Evolutionary conservation across 225 moss, liverwort and hornwort species (phyloP).

Genomic region (Pseudoscleropodium purum): DNA sequence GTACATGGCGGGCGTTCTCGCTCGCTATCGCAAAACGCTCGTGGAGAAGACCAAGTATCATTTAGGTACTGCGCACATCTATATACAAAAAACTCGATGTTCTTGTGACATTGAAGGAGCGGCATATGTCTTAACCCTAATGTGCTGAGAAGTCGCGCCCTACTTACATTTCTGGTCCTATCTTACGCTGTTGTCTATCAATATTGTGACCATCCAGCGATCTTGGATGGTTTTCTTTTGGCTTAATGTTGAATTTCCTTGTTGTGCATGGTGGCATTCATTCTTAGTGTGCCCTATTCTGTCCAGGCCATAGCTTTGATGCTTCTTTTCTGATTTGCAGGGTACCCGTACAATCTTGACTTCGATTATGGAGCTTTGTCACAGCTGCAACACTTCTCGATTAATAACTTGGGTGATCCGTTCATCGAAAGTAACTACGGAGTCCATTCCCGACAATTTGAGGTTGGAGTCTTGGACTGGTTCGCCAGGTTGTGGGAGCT

Average conservation of each 20-base stretch:
- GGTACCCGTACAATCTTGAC: constrained; percentile 30
- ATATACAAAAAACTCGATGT: neutral
- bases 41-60: constrained; percentile 23
- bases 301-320: neutral
- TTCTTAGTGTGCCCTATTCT: neutral
- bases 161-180: neutral
- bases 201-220: neutral
- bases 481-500: constrained; percentile 31
- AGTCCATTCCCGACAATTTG: constrained; percentile 41
- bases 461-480: constrained; percentile 32
- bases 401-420: constrained; percentile 45
- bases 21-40: constrained; percentile 25
- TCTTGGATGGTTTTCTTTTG: neutral
- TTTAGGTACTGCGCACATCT: neutral
- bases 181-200: neutral
- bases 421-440: constrained; percentile 64
- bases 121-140: neutral
- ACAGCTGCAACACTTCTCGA: constrained; percentile 56
- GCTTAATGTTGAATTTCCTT: neutral
- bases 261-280: neutral
- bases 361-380: constrained; percentile 40
- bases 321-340: neutral
- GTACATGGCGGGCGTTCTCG: constrained; percentile 28
- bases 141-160: neutral
- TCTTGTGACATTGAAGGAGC: neutral